A percentile compares a stretch with the other conserved stretches of the same genome.
Evolutionary conservation across 2,329 filamentous ascomycete species (phyloP).

Genomic region (Hypoxylon sp.): DNA sequence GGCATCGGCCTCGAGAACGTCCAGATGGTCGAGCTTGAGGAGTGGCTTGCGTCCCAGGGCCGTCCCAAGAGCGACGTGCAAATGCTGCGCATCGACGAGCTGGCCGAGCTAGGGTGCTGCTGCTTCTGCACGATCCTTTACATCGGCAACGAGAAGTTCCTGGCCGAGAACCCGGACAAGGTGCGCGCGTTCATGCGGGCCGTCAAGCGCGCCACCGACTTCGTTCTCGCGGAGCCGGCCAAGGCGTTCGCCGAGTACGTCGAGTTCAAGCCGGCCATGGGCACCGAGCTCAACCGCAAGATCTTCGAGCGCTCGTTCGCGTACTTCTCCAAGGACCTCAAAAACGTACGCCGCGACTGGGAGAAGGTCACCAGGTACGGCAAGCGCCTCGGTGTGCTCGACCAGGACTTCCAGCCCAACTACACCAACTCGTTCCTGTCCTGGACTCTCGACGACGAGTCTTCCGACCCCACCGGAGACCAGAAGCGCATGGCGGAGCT

Average conservation of each 20-base stretch:
- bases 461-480: constrained; percentile 75
- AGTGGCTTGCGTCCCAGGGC: constrained; percentile 75
- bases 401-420: constrained; percentile 74
- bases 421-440: constrained; percentile 79
- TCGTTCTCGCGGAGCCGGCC: constrained; percentile 73
- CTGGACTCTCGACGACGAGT: constrained; percentile 75
- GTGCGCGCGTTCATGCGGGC: constrained; percentile 77
- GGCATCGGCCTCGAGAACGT: constrained; percentile 84
- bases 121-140: constrained; percentile 87
- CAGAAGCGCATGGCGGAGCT: constrained; percentile 80
- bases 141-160: constrained; percentile 80
- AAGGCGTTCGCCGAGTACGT: constrained; percentile 76
- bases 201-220: constrained; percentile 80
- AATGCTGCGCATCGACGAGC: constrained; percentile 85
- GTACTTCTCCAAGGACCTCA: constrained; percentile 79
- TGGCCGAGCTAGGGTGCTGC: constrained; percentile 83
- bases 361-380: constrained; percentile 81
- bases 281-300: constrained; percentile 76
- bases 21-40: constrained; percentile 84
- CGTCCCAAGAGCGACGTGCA: constrained; percentile 76
- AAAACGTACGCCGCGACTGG: constrained; percentile 83
- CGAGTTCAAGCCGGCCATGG: constrained; percentile 79
- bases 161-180: constrained; percentile 74
- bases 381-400: constrained; percentile 76
- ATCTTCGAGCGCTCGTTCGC: constrained; percentile 84